A percentile compares a stretch with the other conserved stretches of the same genome.
These are phyloP conservation scores for Hypoxylon fuscum DNA, from an alignment of 495 filamentous ascomycete genomes.

Conservation along the genomic window DNA sequence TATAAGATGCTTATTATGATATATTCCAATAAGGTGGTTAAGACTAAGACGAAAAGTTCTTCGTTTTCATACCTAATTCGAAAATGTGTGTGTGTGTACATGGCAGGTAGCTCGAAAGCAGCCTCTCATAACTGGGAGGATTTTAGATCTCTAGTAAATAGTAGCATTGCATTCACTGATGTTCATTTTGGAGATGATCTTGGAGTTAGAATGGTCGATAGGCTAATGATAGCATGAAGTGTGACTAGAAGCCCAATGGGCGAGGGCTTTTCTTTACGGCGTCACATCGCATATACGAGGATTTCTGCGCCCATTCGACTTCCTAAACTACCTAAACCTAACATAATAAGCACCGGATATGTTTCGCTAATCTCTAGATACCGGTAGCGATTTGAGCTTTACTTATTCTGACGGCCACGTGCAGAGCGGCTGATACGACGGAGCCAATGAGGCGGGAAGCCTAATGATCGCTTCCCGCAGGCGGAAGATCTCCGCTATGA, in stretches of 20 bases:
- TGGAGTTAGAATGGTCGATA: not conserved
- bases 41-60: not conserved
- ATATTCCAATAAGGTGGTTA: not conserved
- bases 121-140: too few relatives aligned
- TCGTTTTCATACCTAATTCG: too few relatives aligned
- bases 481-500: conserved; percentile 5
- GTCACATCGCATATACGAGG: conserved; percentile 42
- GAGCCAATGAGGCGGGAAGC: conserved; percentile 18
- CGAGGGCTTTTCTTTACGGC: conserved; percentile 23
- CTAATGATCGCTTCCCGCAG: not conserved
- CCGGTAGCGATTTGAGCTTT: too few relatives aligned
- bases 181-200: not conserved
- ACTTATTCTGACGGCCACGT: conserved; percentile 19
- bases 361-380: conserved; percentile 7
- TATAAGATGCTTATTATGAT: not conserved
- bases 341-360: not conserved
- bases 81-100: too few relatives aligned
- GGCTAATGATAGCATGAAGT: conserved; percentile 4
- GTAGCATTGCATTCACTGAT: too few relatives aligned
- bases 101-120: too few relatives aligned
- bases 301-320: conserved; percentile 13
- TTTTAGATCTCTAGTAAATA: too few relatives aligned
- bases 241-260: conserved; percentile 16
- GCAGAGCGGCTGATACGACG: conserved; percentile 30
- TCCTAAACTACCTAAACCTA: not conserved